Evolutionary conservation across 108 stramenopile species (phyloP).

Genomic region (Cylindrotheca fusiformis): DNA sequence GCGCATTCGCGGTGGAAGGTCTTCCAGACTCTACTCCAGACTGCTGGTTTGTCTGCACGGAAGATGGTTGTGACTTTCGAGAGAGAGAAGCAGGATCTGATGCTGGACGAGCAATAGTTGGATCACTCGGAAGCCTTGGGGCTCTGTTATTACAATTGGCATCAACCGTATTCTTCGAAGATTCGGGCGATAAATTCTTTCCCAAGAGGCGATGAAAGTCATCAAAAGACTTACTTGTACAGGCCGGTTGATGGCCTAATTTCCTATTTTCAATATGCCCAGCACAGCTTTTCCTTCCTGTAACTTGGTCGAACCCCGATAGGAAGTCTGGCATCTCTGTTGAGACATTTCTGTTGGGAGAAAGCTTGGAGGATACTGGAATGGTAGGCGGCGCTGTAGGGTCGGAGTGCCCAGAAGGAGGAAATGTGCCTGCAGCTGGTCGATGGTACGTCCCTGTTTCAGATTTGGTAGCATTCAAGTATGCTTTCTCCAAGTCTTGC

Average conservation of each 20-base stretch:
- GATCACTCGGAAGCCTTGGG: too few species aligned
- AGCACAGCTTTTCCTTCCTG: background rate
- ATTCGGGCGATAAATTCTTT: constrained; percentile 14
- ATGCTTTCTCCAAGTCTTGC: background rate
- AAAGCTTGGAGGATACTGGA: too few species aligned
- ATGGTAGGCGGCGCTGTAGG: too few species aligned
- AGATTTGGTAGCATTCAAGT: background rate
- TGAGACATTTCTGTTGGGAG: too few species aligned
- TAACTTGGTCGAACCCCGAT: constrained; percentile 37
- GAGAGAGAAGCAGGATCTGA: too few species aligned
- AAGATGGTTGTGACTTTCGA: too few species aligned
- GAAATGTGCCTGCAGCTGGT: too few species aligned
- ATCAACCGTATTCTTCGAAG: background rate
- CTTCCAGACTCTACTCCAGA: background rate
- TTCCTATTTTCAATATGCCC: background rate
- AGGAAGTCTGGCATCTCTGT: constrained; percentile 37
- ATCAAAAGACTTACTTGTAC: constrained; percentile 49
- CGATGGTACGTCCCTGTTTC: too few species aligned
- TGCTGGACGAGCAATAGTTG: too few species aligned
- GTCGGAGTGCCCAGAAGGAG: too few species aligned
- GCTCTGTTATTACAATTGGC: too few species aligned
- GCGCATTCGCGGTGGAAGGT: background rate
- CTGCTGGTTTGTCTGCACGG: too few species aligned
- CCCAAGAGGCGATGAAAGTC: constrained; percentile 48
- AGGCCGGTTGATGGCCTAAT: constrained; percentile 27